Conservation (phyloP, 75 land plant genomes). For the Cupressus sempervirens region DNA sequence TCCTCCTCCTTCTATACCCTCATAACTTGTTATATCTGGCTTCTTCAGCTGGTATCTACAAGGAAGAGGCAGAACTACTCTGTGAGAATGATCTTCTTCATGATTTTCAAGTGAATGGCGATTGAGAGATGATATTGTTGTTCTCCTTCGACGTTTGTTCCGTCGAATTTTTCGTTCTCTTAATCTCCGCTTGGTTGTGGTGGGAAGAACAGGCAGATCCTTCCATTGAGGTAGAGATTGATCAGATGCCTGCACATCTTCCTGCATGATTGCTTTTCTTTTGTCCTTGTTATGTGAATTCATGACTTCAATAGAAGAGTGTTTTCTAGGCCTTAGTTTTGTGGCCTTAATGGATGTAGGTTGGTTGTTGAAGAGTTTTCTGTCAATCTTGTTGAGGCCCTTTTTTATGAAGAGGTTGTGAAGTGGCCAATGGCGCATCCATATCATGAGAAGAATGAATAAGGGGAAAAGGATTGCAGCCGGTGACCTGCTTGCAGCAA, state of each 20-base stretch:
- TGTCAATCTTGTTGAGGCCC: slow-evolving; percentile 5
- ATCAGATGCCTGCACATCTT: neutral
- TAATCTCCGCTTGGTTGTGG: slow-evolving; percentile 5
- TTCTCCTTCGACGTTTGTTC: slow-evolving; percentile 6
- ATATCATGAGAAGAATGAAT: slow-evolving; percentile 11
- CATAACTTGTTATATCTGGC: neutral
- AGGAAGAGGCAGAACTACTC: slow-evolving; percentile 8
- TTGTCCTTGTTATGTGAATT: neutral
- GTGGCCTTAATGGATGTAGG: neutral
- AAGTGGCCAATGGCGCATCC: slow-evolving; percentile 14
- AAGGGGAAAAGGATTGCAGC: slow-evolving; percentile 16
- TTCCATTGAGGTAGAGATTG: slow-evolving; percentile 1
- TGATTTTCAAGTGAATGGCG: neutral
- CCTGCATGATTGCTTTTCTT: slow-evolving; percentile 2
- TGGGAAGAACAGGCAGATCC: neutral
- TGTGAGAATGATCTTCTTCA: neutral
- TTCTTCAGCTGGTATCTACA: slow-evolving; percentile 5
- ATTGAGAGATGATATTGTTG: neutral
- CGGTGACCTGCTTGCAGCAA: slow-evolving; percentile 15
- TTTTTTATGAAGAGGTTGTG: slow-evolving; percentile 8
- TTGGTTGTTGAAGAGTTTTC: neutral
- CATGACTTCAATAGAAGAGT: neutral
- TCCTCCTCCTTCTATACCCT: slow-evolving; percentile 1
- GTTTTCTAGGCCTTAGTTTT: neutral
- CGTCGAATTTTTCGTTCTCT: neutral